Conservation (phyloP, 108 stramenopile species). For the Ochromonas danica region DNA sequence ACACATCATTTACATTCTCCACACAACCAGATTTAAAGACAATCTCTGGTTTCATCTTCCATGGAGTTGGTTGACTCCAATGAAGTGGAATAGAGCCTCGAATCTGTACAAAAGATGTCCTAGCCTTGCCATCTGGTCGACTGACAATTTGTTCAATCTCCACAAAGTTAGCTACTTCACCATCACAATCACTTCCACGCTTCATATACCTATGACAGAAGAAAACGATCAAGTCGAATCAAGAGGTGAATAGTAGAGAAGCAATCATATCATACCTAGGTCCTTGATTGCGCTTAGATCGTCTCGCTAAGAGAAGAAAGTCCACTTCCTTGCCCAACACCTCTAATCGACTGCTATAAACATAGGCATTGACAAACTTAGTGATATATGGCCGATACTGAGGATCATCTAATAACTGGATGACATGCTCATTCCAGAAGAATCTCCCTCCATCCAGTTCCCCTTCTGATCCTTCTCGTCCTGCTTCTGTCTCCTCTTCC, state of each 20-base stretch:
- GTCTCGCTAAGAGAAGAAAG: neutral
- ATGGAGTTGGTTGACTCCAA: slow-evolving; percentile 31
- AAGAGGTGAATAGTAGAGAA: neutral
- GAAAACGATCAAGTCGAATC: neutral
- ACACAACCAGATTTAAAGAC: no score
- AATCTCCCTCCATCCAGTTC: no score
- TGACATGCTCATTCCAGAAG: neutral
- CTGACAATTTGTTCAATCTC: slow-evolving; percentile 2
- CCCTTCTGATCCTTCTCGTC: no score
- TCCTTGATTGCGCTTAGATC: neutral
- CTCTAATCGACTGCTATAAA: neutral
- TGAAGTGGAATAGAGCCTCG: slow-evolving; percentile 29
- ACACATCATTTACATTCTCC: neutral
- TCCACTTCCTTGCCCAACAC: neutral
- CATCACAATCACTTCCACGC: neutral
- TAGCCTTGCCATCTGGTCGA: neutral
- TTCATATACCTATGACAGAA: slow-evolving; percentile 7
- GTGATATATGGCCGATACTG: no score
- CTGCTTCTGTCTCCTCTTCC: no score
- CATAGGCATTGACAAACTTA: neutral
- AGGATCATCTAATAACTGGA: no score
- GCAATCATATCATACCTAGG: slow-evolving; percentile 6
- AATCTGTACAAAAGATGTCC: slow-evolving; percentile 12
- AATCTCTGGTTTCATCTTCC: no score
- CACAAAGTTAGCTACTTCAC: slow-evolving; percentile 21